These are phyloP conservation scores for Pythium biforme DNA, from an alignment of 352 stramenopile species.

Conservation along the genomic window DNA sequence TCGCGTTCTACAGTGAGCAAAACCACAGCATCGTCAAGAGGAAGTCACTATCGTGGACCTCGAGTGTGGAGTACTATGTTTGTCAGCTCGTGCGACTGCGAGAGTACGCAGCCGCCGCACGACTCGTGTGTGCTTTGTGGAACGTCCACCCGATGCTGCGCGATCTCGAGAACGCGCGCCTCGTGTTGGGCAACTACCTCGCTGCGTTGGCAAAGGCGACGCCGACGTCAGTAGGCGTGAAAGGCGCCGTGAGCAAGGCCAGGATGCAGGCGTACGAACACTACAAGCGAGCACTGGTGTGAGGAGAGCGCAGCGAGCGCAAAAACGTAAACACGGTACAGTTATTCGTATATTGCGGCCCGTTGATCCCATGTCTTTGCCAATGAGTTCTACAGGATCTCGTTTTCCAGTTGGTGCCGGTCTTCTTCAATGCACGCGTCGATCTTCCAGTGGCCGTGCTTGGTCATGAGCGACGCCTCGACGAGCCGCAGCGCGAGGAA, in stretches of 20 bases:
- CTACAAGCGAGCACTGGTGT: conserved; percentile 23
- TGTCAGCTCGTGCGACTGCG: conserved; percentile 52
- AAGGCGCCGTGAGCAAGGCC: conserved; percentile 1
- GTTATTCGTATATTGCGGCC: not conserved
- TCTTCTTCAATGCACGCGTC: conserved; percentile 30
- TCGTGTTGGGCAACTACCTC: conserved; percentile 59
- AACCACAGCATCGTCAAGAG: conserved; percentile 12
- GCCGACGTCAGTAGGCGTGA: not conserved
- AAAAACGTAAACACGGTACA: too few species aligned
- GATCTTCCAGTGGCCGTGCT: conserved; percentile 52
- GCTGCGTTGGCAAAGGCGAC: conserved; percentile 27
- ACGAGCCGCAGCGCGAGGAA: conserved; percentile 27
- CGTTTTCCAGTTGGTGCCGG: not conserved
- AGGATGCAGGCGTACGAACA: conserved; percentile 13
- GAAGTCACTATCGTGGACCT: conserved; percentile 43
- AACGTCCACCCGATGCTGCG: conserved; percentile 63
- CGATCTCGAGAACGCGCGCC: conserved; percentile 61
- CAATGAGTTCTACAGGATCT: not conserved
- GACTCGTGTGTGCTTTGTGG: conserved; percentile 53
- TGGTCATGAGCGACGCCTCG: conserved; percentile 36
- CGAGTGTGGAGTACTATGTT: conserved; percentile 58
- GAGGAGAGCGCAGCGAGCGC: not conserved
- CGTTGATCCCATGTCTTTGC: not conserved
- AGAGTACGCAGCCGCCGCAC: conserved; percentile 47
- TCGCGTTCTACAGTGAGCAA: conserved; percentile 36